Percentiles rank a stretch among this genome's conserved stretches.
Evolutionary conservation across 1,284 basidiomycete species (phyloP).

Genomic region (Puccinia polysora): DNA sequence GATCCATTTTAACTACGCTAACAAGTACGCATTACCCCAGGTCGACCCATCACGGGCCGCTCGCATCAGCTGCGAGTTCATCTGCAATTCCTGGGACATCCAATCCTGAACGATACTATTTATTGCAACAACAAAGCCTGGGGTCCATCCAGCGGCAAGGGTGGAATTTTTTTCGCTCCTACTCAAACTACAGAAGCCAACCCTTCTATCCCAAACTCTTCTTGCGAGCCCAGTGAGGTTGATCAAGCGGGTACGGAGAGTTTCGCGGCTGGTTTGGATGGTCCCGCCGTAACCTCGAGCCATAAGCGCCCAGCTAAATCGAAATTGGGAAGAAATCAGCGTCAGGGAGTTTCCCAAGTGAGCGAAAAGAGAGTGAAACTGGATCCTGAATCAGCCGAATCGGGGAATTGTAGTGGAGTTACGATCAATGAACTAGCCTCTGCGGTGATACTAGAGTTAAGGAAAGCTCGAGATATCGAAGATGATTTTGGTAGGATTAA

Average conservation of each 20-base stretch:
- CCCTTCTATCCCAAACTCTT: background rate
- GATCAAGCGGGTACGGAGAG: background rate
- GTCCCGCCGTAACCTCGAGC: too few species aligned
- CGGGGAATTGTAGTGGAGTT: constrained; percentile 40
- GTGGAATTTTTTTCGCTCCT: constrained; percentile 57
- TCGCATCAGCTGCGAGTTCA: constrained; percentile 95
- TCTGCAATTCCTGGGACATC: constrained; percentile 85
- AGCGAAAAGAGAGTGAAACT: constrained; percentile 20
- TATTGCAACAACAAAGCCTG: constrained; percentile 66
- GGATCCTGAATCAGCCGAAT: constrained; percentile 36
- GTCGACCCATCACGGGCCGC: constrained; percentile 55
- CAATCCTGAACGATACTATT: constrained; percentile 65
- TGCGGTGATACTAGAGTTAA: constrained; percentile 35
- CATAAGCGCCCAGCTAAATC: constrained; percentile 13
- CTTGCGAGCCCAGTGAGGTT: background rate
- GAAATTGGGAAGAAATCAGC: constrained; percentile 31
- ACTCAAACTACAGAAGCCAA: background rate
- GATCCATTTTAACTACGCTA: too few species aligned
- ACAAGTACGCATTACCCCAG: background rate
- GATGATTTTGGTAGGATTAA: constrained; percentile 35
- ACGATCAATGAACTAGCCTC: constrained; percentile 24
- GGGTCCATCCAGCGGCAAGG: constrained; percentile 70
- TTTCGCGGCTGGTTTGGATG: background rate
- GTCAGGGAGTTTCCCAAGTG: constrained; percentile 30
- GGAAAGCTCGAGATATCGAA: constrained; percentile 42